These are phyloP conservation scores for Lobosporangium transversale DNA, from an alignment of 192 early-diverging fungal genomes.

Conservation along the genomic window DNA sequence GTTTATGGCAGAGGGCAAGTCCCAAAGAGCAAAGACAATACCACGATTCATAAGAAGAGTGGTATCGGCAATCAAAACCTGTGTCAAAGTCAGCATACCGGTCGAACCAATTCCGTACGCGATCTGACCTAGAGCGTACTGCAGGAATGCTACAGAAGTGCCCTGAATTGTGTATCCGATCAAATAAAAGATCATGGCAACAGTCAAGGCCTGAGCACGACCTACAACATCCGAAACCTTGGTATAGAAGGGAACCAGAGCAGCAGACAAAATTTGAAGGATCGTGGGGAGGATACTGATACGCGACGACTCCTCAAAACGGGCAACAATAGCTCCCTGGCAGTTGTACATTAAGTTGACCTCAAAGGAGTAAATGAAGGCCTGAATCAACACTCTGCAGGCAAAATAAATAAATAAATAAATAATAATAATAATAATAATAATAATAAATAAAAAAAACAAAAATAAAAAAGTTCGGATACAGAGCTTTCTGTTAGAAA, in stretches of 20 bases:
- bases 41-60: constrained; percentile 41
- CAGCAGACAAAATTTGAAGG: constrained; percentile 46
- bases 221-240: constrained; percentile 47
- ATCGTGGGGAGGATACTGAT: constrained; percentile 32
- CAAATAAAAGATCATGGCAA: constrained; percentile 43
- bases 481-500: neutral
- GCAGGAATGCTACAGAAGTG: constrained; percentile 14
- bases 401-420: neutral
- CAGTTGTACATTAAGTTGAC: constrained; percentile 41
- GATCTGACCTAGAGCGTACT: constrained; percentile 43
- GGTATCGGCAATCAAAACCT: constrained; percentile 47
- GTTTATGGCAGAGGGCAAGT: constrained; percentile 29
- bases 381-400: constrained; percentile 29
- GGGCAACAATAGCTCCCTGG: constrained; percentile 9
- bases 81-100: constrained; percentile 35
- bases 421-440: no score
- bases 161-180: constrained; percentile 47
- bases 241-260: constrained; percentile 46
- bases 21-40: constrained; percentile 42
- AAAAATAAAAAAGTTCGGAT: neutral
- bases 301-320: constrained; percentile 8
- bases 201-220: constrained; percentile 41
- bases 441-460: neutral
- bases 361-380: constrained; percentile 38
- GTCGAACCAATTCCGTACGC: constrained; percentile 34